A percentile compares a stretch with the other conserved stretches of the same genome.
These are phyloP conservation scores for Saturnispora diversa DNA, from an alignment of 805 yeast species.

Conservation along the genomic window DNA sequence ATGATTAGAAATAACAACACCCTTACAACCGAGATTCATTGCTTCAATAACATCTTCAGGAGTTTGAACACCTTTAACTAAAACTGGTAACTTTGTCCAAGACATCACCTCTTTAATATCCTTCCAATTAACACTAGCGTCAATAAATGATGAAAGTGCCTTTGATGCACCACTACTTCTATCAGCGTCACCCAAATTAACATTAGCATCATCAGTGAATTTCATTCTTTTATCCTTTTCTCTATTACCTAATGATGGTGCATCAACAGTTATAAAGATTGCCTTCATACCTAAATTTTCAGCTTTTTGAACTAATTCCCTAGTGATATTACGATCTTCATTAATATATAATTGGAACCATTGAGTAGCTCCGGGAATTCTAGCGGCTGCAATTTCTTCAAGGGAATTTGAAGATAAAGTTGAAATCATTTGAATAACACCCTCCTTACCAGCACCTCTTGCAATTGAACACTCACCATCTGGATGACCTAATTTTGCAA, in stretches of 20 bases:
- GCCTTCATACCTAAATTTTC: slow-evolving; percentile 72
- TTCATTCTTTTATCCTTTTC: slow-evolving; percentile 47
- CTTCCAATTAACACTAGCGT: slow-evolving; percentile 56
- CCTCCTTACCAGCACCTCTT: slow-evolving; percentile 66
- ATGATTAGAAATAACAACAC: slow-evolving; percentile 80
- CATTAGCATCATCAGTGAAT: slow-evolving; percentile 37
- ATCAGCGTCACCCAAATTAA: slow-evolving; percentile 42
- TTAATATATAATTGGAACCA: slow-evolving; percentile 89
- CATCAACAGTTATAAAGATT: slow-evolving; percentile 83
- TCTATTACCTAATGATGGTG: slow-evolving; percentile 84
- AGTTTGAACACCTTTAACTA: slow-evolving; percentile 79
- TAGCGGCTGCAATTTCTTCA: slow-evolving; percentile 74
- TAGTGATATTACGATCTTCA: slow-evolving; percentile 59
- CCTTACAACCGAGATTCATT: slow-evolving; percentile 61
- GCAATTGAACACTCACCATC: slow-evolving; percentile 89
- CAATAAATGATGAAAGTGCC: slow-evolving; percentile 81
- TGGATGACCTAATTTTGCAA: slow-evolving; percentile 85
- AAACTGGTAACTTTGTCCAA: slow-evolving; percentile 55
- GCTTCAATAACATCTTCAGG: slow-evolving; percentile 73
- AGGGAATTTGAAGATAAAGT: slow-evolving; percentile 83
- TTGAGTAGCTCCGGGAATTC: slow-evolving; percentile 58
- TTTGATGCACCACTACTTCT: slow-evolving; percentile 76
- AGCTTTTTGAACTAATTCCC: slow-evolving; percentile 57
- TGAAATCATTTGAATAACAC: slow-evolving; percentile 82
- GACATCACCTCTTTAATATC: slow-evolving; percentile 50